A percentile compares a stretch with the other conserved stretches of the same genome.
phyloP scores from a whole-genome alignment of 1,139 yeast genomes.

The Pichia sp. region DNA sequence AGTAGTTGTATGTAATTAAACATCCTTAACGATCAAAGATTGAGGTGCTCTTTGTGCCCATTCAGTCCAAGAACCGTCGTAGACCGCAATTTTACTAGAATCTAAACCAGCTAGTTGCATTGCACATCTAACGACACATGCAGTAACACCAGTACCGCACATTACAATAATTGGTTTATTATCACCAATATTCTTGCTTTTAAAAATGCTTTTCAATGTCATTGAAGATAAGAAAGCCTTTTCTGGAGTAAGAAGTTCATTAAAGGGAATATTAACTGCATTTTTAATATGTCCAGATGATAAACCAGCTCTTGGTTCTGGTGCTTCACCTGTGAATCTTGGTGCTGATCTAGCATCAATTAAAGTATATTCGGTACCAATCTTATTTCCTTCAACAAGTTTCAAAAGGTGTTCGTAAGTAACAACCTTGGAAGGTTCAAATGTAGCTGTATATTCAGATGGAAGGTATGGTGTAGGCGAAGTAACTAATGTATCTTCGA shows the following conservation, averaged over 20 bases:
- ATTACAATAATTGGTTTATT: conserved; percentile 67
- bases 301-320: conserved; percentile 86
- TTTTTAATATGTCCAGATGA: conserved; percentile 88
- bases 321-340: conserved; percentile 69
- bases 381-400: conserved; percentile 45
- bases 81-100: conserved; percentile 52
- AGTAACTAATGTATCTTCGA: conserved; percentile 23
- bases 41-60: conserved; percentile 32
- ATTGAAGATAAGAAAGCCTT: conserved; percentile 45
- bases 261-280: conserved; percentile 71
- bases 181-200: conserved; percentile 33
- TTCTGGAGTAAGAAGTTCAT: conserved; percentile 46
- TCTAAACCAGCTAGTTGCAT: conserved; percentile 51
- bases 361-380: conserved; percentile 45
- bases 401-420: conserved; percentile 57
- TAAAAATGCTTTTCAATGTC: conserved; percentile 43
- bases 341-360: conserved; percentile 79
- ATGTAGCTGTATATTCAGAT: conserved; percentile 36
- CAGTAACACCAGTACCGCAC: conserved; percentile 97
- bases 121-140: conserved; percentile 73
- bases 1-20: background rate
- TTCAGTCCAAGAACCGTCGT: conserved; percentile 92
- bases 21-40: conserved; percentile 25
- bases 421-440: conserved; percentile 46
- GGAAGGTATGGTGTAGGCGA: conserved; percentile 24